Percentiles rank a stretch among this genome's conserved stretches.
Evolutionary conservation across 2,329 filamentous ascomycete genomes (phyloP).

Genomic region (Tolypocladium amazonense): DNA sequence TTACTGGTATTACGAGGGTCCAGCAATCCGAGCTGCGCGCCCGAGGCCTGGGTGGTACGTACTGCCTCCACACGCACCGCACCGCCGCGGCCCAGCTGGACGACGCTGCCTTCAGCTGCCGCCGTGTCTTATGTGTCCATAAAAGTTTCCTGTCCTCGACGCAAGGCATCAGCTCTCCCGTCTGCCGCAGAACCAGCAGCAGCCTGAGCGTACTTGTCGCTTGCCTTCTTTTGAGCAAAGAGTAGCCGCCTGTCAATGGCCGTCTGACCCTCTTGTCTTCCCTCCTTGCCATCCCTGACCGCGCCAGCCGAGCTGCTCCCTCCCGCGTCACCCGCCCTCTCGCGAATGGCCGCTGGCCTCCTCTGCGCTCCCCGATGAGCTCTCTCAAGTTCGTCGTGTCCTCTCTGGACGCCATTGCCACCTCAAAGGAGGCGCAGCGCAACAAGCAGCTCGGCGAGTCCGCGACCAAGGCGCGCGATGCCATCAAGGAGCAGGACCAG

Average conservation of each 20-base stretch:
- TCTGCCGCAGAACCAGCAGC: neutral
- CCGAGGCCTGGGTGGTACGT: neutral
- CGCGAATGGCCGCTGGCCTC: slow-evolving; percentile 34
- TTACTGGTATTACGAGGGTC: too few relatives aligned
- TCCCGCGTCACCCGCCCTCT: neutral
- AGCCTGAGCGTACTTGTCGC: neutral
- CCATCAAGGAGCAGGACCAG: slow-evolving; percentile 77
- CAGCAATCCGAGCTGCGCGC: too few relatives aligned
- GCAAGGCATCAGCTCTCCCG: neutral
- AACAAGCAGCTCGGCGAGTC: slow-evolving; percentile 77
- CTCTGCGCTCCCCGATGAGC: slow-evolving; percentile 57
- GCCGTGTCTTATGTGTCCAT: neutral
- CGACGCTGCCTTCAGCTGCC: neutral
- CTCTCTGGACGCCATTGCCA: slow-evolving; percentile 82
- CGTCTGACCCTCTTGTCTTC: neutral
- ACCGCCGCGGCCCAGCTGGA: neutral
- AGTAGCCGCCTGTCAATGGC: neutral
- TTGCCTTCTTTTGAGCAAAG: neutral
- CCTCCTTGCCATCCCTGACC: neutral
- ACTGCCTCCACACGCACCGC: neutral
- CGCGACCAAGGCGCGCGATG: slow-evolving; percentile 68
- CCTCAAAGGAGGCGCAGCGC: slow-evolving; percentile 82
- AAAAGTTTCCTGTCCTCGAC: neutral
- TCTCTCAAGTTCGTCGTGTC: slow-evolving; percentile 94
- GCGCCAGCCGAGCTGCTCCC: neutral